These are phyloP conservation scores for Datisca glomerata DNA, from an alignment of 306 rosid species.

Conservation along the genomic window DNA sequence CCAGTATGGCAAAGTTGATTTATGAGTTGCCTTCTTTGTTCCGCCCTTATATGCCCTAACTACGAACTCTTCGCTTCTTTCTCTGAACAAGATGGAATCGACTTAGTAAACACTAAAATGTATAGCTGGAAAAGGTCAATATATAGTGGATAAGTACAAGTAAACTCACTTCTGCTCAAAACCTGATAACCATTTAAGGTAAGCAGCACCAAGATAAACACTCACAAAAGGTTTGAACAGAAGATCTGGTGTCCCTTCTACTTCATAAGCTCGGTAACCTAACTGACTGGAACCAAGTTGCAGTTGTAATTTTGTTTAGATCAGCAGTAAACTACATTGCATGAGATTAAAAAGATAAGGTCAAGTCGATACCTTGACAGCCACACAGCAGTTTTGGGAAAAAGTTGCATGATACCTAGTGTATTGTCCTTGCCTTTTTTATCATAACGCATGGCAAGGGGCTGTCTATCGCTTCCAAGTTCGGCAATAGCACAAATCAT, in stretches of 20 bases:
- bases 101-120: neutral
- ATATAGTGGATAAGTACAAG: neutral
- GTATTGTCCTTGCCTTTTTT: conserved; percentile 36
- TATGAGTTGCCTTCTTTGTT: conserved; percentile 63
- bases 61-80: conserved; percentile 78
- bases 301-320: conserved; percentile 15
- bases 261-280: conserved; percentile 36
- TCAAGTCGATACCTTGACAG: conserved; percentile 37
- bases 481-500: conserved; percentile 81
- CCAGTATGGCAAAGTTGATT: conserved; percentile 75
- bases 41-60: conserved; percentile 85
- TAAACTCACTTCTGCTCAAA: conserved; percentile 50
- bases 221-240: conserved; percentile 55
- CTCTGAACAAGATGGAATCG: conserved; percentile 28
- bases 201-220: conserved; percentile 71
- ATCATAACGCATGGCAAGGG: conserved; percentile 28
- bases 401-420: conserved; percentile 70
- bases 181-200: conserved; percentile 55
- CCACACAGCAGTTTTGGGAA: conserved; percentile 41
- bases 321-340: conserved; percentile 1
- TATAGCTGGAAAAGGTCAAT: neutral
- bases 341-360: conserved; percentile 6
- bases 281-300: conserved; percentile 39
- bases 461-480: conserved; percentile 78
- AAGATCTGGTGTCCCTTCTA: conserved; percentile 22